Percentiles rank a stretch among this genome's conserved stretches.
Conservation (phyloP, 164 flowering plant species). For the Kalanchoe fedtschenkoi region DNA sequence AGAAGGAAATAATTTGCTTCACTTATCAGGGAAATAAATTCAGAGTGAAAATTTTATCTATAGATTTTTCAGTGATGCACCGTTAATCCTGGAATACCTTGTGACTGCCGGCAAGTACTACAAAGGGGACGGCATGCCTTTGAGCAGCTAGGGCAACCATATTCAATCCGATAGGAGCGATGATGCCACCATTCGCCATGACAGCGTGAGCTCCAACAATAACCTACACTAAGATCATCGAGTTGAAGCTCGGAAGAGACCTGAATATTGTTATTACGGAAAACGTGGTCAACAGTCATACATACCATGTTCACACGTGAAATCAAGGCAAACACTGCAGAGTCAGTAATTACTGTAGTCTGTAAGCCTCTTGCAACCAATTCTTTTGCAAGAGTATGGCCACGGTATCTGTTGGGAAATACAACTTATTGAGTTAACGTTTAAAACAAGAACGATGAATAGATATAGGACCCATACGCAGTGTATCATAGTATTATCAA, state of each 20-base stretch:
- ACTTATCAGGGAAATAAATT: neutral
- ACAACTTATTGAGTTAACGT: neutral
- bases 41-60: neutral
- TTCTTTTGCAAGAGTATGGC: constrained; percentile 94
- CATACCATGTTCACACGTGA: constrained; percentile 96
- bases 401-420: constrained; percentile 57
- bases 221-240: constrained; percentile 38
- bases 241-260: constrained; percentile 5
- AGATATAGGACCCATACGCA: neutral
- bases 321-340: constrained; percentile 99
- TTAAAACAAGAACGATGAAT: neutral
- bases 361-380: constrained; percentile 79
- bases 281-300: neutral
- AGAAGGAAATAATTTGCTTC: neutral
- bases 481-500: neutral
- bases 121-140: constrained; percentile 99
- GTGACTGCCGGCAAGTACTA: constrained; percentile 95
- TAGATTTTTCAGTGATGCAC: neutral
- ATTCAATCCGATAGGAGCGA: constrained; percentile 94
- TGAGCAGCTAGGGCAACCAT: constrained; percentile 99
- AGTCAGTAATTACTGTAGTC: constrained; percentile 90
- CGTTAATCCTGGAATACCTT: constrained; percentile 42
- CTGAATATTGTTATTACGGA: neutral
- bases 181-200: constrained; percentile 98
- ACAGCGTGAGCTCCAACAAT: constrained; percentile 99